Evolutionary conservation across 805 yeast genomes (phyloP).

Genomic region (Candida caryicola): DNA sequence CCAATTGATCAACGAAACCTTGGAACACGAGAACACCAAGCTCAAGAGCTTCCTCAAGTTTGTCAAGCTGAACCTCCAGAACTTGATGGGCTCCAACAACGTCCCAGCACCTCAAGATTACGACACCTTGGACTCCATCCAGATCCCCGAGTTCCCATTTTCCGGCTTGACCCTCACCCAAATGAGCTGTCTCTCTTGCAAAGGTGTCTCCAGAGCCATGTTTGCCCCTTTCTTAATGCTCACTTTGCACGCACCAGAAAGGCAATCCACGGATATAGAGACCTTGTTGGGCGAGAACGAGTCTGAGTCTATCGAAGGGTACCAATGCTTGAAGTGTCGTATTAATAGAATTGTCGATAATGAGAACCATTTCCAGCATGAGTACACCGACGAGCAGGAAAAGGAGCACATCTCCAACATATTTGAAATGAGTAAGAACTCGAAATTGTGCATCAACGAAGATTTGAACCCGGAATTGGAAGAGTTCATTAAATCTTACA

Average conservation of each 20-base stretch:
- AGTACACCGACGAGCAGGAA: conserved; percentile 23
- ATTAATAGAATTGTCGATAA: conserved; percentile 27
- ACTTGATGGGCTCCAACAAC: conserved; percentile 1
- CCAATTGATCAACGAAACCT: conserved; percentile 74
- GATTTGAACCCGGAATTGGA: conserved; percentile 56
- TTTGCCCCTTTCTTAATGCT: conserved; percentile 64
- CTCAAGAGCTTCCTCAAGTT: conserved; percentile 33
- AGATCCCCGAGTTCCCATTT: conserved; percentile 69
- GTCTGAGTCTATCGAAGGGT: conserved; percentile 71
- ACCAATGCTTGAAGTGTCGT: conserved; percentile 75
- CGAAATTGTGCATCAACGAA: conserved; percentile 54
- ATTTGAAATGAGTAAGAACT: conserved; percentile 31
- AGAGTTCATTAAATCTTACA: conserved; percentile 46
- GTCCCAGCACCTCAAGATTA: conserved; percentile 10
- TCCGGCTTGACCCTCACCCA: conserved; percentile 63
- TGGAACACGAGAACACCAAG: conserved; percentile 60
- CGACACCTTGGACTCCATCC: conserved; percentile 12
- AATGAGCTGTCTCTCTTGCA: conserved; percentile 68
- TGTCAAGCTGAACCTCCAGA: conserved; percentile 8
- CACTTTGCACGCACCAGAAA: conserved; percentile 73
- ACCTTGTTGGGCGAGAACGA: conserved; percentile 56
- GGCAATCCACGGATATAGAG: conserved; percentile 42
- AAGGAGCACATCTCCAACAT: conserved; percentile 30
- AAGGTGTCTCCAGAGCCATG: conserved; percentile 54
- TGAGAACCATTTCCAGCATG: conserved; percentile 17